A percentile compares a stretch with the other conserved stretches of the same genome.
These are phyloP conservation scores for Pezicula carpinea DNA, from an alignment of 2,329 filamentous ascomycete genomes.

Conservation along the genomic window DNA sequence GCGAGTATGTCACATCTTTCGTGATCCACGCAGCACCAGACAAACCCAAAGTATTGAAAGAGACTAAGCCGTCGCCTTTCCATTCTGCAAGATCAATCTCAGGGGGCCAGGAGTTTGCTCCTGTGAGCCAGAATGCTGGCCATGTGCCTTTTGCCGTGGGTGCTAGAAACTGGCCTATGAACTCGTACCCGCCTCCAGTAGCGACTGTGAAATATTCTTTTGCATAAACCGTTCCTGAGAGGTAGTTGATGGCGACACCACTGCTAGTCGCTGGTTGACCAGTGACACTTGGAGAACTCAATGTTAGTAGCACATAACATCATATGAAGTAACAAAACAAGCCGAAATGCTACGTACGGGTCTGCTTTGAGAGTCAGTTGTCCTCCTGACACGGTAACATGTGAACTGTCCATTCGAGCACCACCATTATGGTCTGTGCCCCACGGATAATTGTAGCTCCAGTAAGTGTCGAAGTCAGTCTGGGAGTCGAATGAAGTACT, in stretches of 20 bases:
- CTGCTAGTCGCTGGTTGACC: slow-evolving; percentile 24
- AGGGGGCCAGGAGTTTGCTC: slow-evolving; percentile 49
- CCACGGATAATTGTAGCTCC: slow-evolving; percentile 52
- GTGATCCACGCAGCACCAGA: slow-evolving; percentile 35
- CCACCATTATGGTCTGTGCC: slow-evolving; percentile 53
- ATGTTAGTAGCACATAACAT: not conserved
- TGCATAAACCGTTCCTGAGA: slow-evolving; percentile 38
- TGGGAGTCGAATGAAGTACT: slow-evolving; percentile 34
- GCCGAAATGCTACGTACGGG: not conserved
- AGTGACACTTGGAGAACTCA: not conserved
- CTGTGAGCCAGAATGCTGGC: slow-evolving; percentile 57
- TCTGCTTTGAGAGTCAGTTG: slow-evolving; percentile 14
- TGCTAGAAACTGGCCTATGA: slow-evolving; percentile 35
- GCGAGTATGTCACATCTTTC: slow-evolving; percentile 43
- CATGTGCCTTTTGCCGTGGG: slow-evolving; percentile 40
- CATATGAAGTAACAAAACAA: too few species aligned
- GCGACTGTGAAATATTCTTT: slow-evolving; percentile 36
- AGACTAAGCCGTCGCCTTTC: slow-evolving; percentile 51
- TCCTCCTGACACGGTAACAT: slow-evolving; percentile 33
- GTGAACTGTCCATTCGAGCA: slow-evolving; percentile 46
- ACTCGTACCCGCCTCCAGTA: slow-evolving; percentile 33
- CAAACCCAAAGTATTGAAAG: slow-evolving; percentile 52
- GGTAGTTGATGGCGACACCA: slow-evolving; percentile 43
- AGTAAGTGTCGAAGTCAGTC: slow-evolving; percentile 38
- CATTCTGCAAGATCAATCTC: slow-evolving; percentile 58